Evolutionary conservation across 345 rosid species (phyloP).

Genomic region (Psidium guajava): DNA sequence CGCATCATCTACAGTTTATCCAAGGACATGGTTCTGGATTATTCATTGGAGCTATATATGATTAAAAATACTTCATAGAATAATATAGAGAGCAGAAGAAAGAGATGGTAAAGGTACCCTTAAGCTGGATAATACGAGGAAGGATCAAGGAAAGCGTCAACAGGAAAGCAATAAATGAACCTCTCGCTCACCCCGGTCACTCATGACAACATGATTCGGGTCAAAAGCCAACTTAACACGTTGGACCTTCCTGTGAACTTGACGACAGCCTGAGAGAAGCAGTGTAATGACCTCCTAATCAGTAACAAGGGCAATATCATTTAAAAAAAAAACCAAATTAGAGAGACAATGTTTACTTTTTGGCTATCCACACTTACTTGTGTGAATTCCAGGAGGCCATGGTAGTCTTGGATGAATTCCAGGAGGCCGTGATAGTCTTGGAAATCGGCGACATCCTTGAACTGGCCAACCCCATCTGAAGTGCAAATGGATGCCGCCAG

Average conservation of each 20-base stretch:
- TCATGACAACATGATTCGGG: constrained; percentile 58
- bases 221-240: constrained; percentile 47
- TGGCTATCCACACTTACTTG: constrained; percentile 17
- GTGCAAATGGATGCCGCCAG: constrained; percentile 72
- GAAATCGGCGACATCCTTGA: constrained; percentile 50
- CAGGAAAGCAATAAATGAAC: constrained; percentile 6
- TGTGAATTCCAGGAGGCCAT: no score
- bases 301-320: not conserved
- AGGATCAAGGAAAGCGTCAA: constrained; percentile 17
- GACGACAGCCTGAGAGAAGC: constrained; percentile 46
- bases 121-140: constrained; percentile 12
- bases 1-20: no score
- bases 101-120: not conserved
- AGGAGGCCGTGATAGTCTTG: constrained; percentile 80
- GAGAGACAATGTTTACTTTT: not conserved
- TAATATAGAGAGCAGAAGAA: not conserved
- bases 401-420: no score
- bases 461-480: constrained; percentile 36
- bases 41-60: no score
- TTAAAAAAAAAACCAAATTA: not conserved
- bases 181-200: constrained; percentile 27
- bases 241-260: constrained; percentile 58
- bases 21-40: no score
- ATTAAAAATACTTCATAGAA: not conserved
- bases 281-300: not conserved